Evolutionary conservation across 208 protist species (phyloP), one percentile per base, ranked within the genome.

Genomic region (Trypanosoma lewisi): DNA sequence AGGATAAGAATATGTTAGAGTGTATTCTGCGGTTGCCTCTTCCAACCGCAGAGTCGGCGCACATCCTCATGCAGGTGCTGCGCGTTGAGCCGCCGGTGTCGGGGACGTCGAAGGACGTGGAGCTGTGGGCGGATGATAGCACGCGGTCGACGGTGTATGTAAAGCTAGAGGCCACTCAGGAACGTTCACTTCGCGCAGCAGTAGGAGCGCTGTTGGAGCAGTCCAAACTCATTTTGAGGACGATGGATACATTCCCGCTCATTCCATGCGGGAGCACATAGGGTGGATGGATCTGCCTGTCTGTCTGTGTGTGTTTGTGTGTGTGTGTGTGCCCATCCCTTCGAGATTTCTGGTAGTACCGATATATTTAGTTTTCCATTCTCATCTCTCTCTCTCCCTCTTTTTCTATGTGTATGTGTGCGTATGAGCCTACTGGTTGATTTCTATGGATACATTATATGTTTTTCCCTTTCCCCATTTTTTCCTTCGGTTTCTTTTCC

Each of bases 171-270:
- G 65, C 77, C 4, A 11, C 37, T n/a, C 49, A 62, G 25, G 61
- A 76, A 60, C 68, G 77, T 23, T 63, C 67, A 17, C 36, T 87
- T 27, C 81, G 81, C 34, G 56, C 70, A 16, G 77, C 77, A 4
- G 61, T 87, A 14, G 68, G 74, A 19, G 67, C 77, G 6, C 57
- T 78, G 21, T 48, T 87, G 39, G 80, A 87, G 62, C 82, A 89
- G 49, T 37, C 49, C 4, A 89, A 80, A 58, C 73, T 89, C 19
- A 64, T 83, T 14, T 55, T 83, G 21, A 63, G 83, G 28, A 86
- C 79, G 19, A 56, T 86, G 49, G 61, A 77, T 17, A 72, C 77
- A 8, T 85, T 84, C 36, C 69, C 77, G 14, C 48, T 67, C 31
- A 45, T 47, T 45, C 33, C 63, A 61, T 53, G 16, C 47, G 31